These are phyloP conservation scores for Mortierella sp. DNA, from an alignment of 371 early-diverging fungal species.

Conservation along the genomic window DNA sequence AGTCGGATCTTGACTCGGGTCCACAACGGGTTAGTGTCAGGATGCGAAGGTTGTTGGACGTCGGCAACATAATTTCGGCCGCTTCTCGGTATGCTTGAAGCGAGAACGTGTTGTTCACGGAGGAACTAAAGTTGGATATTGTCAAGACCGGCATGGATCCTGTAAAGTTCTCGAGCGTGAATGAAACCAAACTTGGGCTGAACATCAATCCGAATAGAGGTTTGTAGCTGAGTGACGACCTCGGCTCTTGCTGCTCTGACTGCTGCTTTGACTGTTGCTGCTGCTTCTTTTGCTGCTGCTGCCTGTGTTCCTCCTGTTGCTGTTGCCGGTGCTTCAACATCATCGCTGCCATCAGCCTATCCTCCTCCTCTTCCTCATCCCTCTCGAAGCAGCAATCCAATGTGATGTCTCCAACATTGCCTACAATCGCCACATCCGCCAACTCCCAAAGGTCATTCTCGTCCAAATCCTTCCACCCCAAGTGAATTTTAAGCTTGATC, in stretches of 20 bases:
- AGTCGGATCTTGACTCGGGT: neutral
- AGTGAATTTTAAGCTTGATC: slow-evolving; percentile 21
- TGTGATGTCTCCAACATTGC: slow-evolving; percentile 15
- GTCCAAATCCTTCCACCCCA: slow-evolving; percentile 20
- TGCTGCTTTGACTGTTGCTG: slow-evolving; percentile 5
- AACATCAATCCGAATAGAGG: slow-evolving; percentile 27
- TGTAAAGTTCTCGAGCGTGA: slow-evolving; percentile 29
- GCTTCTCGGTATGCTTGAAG: slow-evolving; percentile 3
- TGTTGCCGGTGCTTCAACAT: neutral
- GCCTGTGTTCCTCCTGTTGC: neutral
- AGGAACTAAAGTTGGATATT: slow-evolving; percentile 2
- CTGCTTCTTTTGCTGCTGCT: slow-evolving; percentile 1
- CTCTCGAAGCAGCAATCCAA: slow-evolving; percentile 19
- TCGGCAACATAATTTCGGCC: neutral
- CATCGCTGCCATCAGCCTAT: too few species aligned
- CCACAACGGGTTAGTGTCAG: slow-evolving; percentile 17
- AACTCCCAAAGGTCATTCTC: slow-evolving; percentile 26
- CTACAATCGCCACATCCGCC: slow-evolving; percentile 4
- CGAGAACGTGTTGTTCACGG: slow-evolving; percentile 2
- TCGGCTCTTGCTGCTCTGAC: neutral
- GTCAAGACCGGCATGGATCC: slow-evolving; percentile 9
- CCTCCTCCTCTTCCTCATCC: too few species aligned
- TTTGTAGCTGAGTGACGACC: slow-evolving; percentile 12
- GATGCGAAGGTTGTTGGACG: slow-evolving; percentile 12
- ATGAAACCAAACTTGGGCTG: slow-evolving; percentile 14